Percentiles rank a stretch among this genome's conserved stretches.
phyloP scores from a whole-genome alignment of 2,329 filamentous ascomycete genomes.

The Xylariaceae sp. region DNA sequence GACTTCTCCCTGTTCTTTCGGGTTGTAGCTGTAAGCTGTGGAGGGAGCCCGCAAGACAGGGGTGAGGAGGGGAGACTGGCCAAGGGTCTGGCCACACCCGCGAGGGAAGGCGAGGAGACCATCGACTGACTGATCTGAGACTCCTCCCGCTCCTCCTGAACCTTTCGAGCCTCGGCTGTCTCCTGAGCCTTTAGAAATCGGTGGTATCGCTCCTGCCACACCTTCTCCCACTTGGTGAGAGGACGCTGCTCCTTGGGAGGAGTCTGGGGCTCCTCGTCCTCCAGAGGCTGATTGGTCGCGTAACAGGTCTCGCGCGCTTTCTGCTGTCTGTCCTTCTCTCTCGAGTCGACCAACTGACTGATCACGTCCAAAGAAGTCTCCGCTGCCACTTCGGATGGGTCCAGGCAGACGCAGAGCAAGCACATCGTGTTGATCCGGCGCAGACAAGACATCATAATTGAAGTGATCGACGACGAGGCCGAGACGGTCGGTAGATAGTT shows the following conservation, averaged over 20 bases:
- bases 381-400: conserved; percentile 62
- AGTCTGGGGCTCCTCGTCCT: background rate
- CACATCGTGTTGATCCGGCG: conserved; percentile 82
- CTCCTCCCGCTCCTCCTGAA: background rate
- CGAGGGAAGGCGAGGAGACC: conserved; percentile 74
- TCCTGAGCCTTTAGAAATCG: too few relatives aligned
- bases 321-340: conserved; percentile 16
- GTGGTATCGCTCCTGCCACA: too few relatives aligned
- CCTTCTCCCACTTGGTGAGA: too few relatives aligned
- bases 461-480: conserved; percentile 92
- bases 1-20: conserved; percentile 72
- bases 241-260: too few relatives aligned
- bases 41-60: conserved; percentile 78
- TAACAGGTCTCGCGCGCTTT: background rate
- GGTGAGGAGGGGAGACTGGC: conserved; percentile 70
- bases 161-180: too few relatives aligned
- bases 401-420: conserved; percentile 70
- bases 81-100: conserved; percentile 76
- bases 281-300: conserved; percentile 23
- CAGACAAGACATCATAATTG: conserved; percentile 76
- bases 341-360: conserved; percentile 38
- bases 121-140: too few relatives aligned
- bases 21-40: conserved; percentile 91
- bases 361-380: conserved; percentile 71
- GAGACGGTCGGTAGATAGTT: conserved; percentile 79